Conservation (phyloP, 2,329 filamentous ascomycete genomes). For the Pyricularia sp. region DNA sequence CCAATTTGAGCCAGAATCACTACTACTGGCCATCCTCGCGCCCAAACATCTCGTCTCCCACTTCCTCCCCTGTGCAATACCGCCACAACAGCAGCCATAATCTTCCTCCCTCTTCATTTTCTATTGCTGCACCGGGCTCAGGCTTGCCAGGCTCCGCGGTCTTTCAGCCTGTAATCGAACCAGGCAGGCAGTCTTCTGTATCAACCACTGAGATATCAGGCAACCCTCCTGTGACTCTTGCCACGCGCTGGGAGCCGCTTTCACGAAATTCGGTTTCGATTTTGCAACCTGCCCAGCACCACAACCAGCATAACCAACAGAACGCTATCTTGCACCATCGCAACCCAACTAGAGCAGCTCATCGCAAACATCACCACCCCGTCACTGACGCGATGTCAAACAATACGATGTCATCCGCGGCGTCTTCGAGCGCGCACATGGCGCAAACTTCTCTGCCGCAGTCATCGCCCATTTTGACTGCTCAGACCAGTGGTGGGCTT, state of each 20-base stretch:
- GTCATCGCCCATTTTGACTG: not conserved
- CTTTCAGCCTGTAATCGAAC: not conserved
- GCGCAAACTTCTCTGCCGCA: not conserved
- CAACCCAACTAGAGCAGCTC: not conserved
- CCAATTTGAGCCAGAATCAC: not conserved
- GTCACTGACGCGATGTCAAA: not conserved
- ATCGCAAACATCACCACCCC: not conserved
- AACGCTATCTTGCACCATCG: not conserved
- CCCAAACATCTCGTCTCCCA: not conserved
- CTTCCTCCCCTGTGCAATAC: not conserved
- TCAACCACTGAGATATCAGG: not conserved
- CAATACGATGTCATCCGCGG: not conserved
- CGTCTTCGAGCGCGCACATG: not conserved
- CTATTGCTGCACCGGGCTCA: not conserved
- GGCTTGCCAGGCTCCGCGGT: not conserved
- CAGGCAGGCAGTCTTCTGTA: not conserved
- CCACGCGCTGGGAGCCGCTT: not conserved
- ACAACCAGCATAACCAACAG: not conserved
- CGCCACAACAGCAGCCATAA: not conserved
- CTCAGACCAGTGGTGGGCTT: not conserved
- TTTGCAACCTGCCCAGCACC: not conserved
- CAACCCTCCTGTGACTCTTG: not conserved
- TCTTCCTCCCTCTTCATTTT: not conserved
- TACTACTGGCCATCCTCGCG: not conserved
- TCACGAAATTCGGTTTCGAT: not conserved